These are phyloP conservation scores for Talinum fruticosum DNA, from an alignment of 148 eudicot genomes.

Conservation along the genomic window DNA sequence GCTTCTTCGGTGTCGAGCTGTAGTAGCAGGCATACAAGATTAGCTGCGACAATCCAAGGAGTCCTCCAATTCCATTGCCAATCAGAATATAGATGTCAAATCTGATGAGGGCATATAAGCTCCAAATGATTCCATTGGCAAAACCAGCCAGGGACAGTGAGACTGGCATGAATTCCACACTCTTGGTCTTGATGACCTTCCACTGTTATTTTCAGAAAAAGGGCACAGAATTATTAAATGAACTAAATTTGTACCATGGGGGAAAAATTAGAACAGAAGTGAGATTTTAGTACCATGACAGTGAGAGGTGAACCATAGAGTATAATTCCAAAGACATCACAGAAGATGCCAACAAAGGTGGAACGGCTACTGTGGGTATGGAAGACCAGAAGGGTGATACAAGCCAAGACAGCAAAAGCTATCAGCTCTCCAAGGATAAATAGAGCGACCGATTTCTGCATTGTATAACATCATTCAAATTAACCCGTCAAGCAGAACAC, in stretches of 20 bases:
- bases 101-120: slow-evolving; percentile 44
- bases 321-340: slow-evolving; percentile 45
- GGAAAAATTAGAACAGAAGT: background rate
- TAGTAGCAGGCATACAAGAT: slow-evolving; percentile 43
- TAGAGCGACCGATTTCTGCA: slow-evolving; percentile 23
- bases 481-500: background rate
- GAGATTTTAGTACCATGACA: slow-evolving; percentile 45
- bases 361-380: slow-evolving; percentile 41
- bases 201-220: slow-evolving; percentile 22
- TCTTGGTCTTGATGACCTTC: slow-evolving; percentile 54
- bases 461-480: background rate
- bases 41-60: slow-evolving; percentile 48
- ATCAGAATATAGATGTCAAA: slow-evolving; percentile 44
- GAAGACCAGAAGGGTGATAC: slow-evolving; percentile 28
- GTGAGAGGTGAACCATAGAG: slow-evolving; percentile 64
- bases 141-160: slow-evolving; percentile 49
- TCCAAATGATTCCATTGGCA: slow-evolving; percentile 55
- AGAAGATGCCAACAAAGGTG: slow-evolving; percentile 44
- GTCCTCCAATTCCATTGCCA: slow-evolving; percentile 60
- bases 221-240: background rate
- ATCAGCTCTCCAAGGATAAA: slow-evolving; percentile 30
- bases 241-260: background rate
- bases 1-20: slow-evolving; percentile 35
- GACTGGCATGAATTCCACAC: slow-evolving; percentile 76
- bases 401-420: slow-evolving; percentile 23